Percentiles rank a stretch among this genome's conserved stretches.
Conservation (phyloP, 225 moss, liverwort and hornwort genomes). For the Antitrichia curtipendula region DNA sequence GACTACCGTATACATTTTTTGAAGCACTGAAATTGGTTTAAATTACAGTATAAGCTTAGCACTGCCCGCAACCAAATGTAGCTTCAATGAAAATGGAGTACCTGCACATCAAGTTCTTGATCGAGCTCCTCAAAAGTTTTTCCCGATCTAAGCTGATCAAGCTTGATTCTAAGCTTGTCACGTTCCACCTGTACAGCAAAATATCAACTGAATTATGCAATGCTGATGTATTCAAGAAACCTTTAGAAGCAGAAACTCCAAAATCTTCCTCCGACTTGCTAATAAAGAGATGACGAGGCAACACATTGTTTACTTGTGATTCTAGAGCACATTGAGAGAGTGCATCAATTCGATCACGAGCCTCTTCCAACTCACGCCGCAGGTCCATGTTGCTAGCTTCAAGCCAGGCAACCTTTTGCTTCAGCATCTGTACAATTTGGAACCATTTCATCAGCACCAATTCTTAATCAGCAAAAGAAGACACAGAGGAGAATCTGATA, state of each 20-base stretch:
- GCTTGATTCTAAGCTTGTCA: slow-evolving; percentile 63
- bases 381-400: slow-evolving; percentile 78
- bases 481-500: neutral
- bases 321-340: slow-evolving; percentile 58
- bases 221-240: neutral
- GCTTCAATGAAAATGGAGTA: neutral
- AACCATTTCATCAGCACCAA: neutral
- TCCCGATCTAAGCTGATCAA: slow-evolving; percentile 75
- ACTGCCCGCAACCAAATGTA: neutral
- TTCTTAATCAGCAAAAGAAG: neutral
- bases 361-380: slow-evolving; percentile 61
- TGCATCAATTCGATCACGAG: slow-evolving; percentile 51
- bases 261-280: neutral
- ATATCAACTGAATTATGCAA: neutral
- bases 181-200: slow-evolving; percentile 49
- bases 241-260: neutral
- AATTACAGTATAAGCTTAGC: neutral
- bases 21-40: neutral
- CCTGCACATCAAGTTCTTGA: slow-evolving; percentile 59
- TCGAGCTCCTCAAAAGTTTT: slow-evolving; percentile 72
- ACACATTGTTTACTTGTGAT: slow-evolving; percentile 37
- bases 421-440: slow-evolving; percentile 52
- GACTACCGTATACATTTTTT: neutral
- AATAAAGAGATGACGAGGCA: neutral
- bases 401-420: slow-evolving; percentile 80